These are phyloP conservation scores for Penicillium desertorum DNA, from an alignment of 495 filamentous ascomycete species.

Conservation along the genomic window DNA sequence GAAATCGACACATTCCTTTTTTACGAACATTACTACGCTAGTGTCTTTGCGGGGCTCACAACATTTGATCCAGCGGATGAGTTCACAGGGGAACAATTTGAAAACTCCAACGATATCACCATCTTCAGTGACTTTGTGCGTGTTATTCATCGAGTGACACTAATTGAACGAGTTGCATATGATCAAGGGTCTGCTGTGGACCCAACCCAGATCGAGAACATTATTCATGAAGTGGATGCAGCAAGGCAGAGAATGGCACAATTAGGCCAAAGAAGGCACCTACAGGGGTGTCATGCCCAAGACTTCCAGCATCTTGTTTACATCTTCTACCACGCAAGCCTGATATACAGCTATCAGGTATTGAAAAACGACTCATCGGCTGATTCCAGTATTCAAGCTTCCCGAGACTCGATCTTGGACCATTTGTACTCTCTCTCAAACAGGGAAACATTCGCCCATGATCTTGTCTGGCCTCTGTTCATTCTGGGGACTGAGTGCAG, in stretches of 20 bases:
- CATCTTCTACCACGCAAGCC: slow-evolving; percentile 17
- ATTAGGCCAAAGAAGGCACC: too few relatives aligned
- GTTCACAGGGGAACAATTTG: slow-evolving; percentile 2
- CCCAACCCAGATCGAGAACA: too few relatives aligned
- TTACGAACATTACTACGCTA: slow-evolving; percentile 26
- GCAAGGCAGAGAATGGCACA: too few relatives aligned
- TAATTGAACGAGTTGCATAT: slow-evolving; percentile 15
- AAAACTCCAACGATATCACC: slow-evolving; percentile 18
- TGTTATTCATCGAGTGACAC: slow-evolving; percentile 24
- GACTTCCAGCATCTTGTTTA: slow-evolving; percentile 13
- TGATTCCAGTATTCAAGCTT: not conserved
- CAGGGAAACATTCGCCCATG: slow-evolving; percentile 8
- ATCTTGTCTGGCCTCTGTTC: slow-evolving; percentile 21
- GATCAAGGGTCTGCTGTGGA: not conserved
- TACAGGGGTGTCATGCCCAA: too few relatives aligned
- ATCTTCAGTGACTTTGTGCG: slow-evolving; percentile 26
- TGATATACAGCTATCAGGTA: slow-evolving; percentile 15
- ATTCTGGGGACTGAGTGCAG: slow-evolving; percentile 13
- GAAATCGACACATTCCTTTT: slow-evolving; percentile 22
- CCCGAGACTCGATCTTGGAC: slow-evolving; percentile 10
- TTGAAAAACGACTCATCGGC: not conserved
- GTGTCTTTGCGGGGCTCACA: slow-evolving; percentile 24
- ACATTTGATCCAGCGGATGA: slow-evolving; percentile 19
- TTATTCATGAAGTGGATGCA: too few relatives aligned
- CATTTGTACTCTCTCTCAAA: slow-evolving; percentile 2